Evolutionary conservation across 768 basidiomycete species (phyloP).

Genomic region (Rossbeevera mucosa): DNA sequence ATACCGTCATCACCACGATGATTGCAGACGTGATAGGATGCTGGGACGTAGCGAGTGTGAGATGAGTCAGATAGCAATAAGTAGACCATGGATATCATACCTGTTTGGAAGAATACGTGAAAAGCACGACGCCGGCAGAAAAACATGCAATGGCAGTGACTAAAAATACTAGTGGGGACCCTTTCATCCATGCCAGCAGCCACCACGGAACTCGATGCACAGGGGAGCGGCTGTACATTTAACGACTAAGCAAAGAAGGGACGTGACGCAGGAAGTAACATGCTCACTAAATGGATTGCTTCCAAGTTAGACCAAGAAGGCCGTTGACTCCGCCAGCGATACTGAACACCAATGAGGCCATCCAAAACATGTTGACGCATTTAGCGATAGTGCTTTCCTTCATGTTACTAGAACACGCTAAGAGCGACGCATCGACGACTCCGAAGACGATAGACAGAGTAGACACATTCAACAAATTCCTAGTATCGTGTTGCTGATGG

Average conservation of each 20-base stretch:
- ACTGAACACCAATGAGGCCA: constrained; percentile 49
- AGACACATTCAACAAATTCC: constrained; percentile 46
- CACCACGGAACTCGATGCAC: constrained; percentile 52
- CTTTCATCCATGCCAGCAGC: constrained; percentile 74
- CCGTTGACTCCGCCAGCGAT: constrained; percentile 51
- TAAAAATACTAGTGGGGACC: constrained; percentile 76
- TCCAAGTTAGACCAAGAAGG: constrained; percentile 49
- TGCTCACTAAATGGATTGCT: constrained; percentile 49
- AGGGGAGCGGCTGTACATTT: constrained; percentile 39
- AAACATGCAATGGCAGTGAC: constrained; percentile 80
- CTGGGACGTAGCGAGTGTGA: constrained; percentile 31
- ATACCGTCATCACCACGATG: constrained; percentile 65
- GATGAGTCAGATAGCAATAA: not conserved
- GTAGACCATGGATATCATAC: constrained; percentile 30
- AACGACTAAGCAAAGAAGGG: not conserved
- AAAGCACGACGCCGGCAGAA: constrained; percentile 69
- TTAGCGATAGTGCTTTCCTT: constrained; percentile 31
- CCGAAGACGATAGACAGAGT: constrained; percentile 54
- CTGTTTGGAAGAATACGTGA: constrained; percentile 69
- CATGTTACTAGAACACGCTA: constrained; percentile 38
- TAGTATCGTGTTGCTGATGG: constrained; percentile 46
- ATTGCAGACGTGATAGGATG: constrained; percentile 56
- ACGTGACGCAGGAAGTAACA: not conserved
- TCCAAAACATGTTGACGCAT: constrained; percentile 49
- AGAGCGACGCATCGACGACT: constrained; percentile 45